Percentiles rank a stretch among this genome's conserved stretches.
phyloP scores from a whole-genome alignment of 345 rosid genomes.

The Mangifera indica region DNA sequence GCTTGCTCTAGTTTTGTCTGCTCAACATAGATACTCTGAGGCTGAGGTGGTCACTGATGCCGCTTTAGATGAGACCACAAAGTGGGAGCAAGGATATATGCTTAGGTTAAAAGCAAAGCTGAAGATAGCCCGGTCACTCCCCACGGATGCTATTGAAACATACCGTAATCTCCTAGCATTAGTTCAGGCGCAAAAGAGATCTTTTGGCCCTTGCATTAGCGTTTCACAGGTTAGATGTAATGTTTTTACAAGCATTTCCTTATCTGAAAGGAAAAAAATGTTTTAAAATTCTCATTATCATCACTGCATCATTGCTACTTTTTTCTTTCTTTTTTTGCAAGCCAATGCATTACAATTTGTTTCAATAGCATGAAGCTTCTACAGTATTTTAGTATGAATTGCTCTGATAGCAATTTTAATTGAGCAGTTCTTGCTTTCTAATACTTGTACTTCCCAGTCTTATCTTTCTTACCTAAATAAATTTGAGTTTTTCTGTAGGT shows the following conservation, averaged over 20 bases:
- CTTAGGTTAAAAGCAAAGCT: conserved; percentile 83
- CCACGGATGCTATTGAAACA: conserved; percentile 77
- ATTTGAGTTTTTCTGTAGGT: background rate
- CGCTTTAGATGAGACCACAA: conserved; percentile 87
- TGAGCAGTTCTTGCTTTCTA: background rate
- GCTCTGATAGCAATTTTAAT: background rate
- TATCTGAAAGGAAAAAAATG: conserved; percentile 2
- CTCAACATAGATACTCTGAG: conserved; percentile 82
- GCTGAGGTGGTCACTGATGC: conserved; percentile 89
- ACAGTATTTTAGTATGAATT: background rate
- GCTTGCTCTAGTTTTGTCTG: conserved; percentile 75
- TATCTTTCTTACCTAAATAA: background rate
- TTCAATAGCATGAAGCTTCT: background rate
- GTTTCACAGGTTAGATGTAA: conserved; percentile 53
- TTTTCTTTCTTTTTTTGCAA: background rate
- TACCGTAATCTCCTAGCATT: conserved; percentile 83
- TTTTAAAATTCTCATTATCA: background rate
- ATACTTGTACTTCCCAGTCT: background rate
- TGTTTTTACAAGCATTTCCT: conserved; percentile 2
- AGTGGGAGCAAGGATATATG: conserved; percentile 88
- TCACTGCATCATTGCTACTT: background rate
- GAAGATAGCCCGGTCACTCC: conserved; percentile 62
- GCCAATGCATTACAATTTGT: background rate
- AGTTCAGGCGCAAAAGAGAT: conserved; percentile 88
- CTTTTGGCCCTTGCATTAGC: conserved; percentile 63